Percentiles rank a stretch among this genome's conserved stretches.
These are phyloP conservation scores for Ceratocystis destructans DNA, from an alignment of 2,329 filamentous ascomycete species.

Conservation along the genomic window DNA sequence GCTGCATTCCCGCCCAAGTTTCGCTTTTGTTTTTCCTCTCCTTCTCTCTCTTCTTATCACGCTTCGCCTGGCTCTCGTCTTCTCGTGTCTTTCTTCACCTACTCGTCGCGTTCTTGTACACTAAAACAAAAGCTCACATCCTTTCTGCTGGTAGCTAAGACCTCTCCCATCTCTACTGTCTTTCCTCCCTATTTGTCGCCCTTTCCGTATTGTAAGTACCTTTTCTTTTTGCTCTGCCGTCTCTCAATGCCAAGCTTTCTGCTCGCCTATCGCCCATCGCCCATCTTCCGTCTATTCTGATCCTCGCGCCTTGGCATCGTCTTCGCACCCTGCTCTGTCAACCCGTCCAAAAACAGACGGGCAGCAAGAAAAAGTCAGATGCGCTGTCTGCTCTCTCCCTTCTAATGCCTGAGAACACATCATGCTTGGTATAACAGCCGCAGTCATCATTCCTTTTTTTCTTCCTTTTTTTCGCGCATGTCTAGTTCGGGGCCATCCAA, in stretches of 20 bases:
- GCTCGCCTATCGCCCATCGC: neutral
- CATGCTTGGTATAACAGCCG: neutral
- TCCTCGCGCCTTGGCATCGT: neutral
- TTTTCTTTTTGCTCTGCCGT: neutral
- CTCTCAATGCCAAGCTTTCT: neutral
- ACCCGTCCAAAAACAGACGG: neutral
- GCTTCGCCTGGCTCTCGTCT: constrained; percentile 4
- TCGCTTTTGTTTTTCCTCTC: neutral
- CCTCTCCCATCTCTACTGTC: neutral
- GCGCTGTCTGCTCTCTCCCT: neutral
- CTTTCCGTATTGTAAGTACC: neutral
- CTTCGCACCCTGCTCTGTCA: neutral
- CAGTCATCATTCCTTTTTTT: neutral
- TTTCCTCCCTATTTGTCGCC: neutral
- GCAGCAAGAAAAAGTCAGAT: neutral
- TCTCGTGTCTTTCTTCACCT: neutral
- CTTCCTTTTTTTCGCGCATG: neutral
- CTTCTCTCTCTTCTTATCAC: neutral
- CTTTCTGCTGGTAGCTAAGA: too few species aligned
- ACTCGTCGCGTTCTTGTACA: too few species aligned
- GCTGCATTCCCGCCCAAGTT: neutral
- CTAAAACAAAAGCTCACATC: too few species aligned
- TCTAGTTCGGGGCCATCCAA: neutral
- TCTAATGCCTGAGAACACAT: neutral
- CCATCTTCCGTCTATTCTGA: neutral